These are phyloP conservation scores for Nothopassalora personata DNA, from an alignment of 2,329 filamentous ascomycete species.

Conservation along the genomic window DNA sequence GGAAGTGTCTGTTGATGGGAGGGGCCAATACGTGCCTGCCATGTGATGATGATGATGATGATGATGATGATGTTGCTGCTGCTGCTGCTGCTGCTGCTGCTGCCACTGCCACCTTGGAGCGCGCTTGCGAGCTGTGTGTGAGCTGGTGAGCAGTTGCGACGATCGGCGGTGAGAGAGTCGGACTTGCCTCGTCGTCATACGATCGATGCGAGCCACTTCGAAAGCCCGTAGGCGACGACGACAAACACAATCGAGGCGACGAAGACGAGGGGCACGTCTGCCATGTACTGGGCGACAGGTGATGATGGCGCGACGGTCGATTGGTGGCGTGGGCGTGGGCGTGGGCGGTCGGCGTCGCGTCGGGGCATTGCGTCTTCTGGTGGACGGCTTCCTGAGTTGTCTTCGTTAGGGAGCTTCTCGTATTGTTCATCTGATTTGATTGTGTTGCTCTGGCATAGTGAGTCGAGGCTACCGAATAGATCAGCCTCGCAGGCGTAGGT, in stretches of 20 bases:
- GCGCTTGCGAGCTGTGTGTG: slow-evolving; percentile 1
- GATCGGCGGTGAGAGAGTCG: background rate
- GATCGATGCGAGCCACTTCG: background rate
- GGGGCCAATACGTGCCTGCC: slow-evolving; percentile 1
- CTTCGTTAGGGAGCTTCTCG: background rate
- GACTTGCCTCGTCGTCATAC: background rate
- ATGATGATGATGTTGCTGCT: no score
- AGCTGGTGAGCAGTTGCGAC: background rate
- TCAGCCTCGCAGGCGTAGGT: background rate
- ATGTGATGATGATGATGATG: no score
- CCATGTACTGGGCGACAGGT: background rate
- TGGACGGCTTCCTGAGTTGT: background rate
- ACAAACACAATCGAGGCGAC: background rate
- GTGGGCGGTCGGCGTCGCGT: background rate
- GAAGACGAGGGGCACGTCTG: background rate
- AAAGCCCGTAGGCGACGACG: background rate
- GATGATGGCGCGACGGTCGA: background rate
- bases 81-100: no score
- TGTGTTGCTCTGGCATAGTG: no score
- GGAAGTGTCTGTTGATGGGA: background rate
- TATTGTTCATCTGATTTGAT: background rate
- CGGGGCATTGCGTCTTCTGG: background rate
- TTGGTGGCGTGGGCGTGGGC: background rate
- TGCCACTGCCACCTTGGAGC: background rate
- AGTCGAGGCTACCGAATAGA: background rate